Evolutionary conservation across 2,329 filamentous ascomycete species (phyloP).

Genomic region (Blastomyces percursus): DNA sequence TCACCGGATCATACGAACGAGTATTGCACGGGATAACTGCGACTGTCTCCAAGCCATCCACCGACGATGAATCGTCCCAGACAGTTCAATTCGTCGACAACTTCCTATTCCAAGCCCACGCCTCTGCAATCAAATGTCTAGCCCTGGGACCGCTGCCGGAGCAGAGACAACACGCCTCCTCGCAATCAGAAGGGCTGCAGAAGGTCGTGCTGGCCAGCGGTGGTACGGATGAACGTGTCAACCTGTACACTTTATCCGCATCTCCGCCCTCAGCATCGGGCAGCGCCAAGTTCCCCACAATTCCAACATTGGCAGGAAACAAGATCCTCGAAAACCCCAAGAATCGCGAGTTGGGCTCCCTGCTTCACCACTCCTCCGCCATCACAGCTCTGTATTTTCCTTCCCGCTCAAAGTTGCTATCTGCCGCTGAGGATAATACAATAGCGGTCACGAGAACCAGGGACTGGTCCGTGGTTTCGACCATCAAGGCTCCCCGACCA

Average conservation of each 20-base stretch:
- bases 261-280: constrained; percentile 44
- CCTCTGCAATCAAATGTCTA: constrained; percentile 78
- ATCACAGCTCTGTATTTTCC: constrained; percentile 75
- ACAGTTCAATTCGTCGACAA: constrained; percentile 69
- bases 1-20: constrained; percentile 88
- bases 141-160: constrained; percentile 69
- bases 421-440: constrained; percentile 84
- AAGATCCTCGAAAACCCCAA: constrained; percentile 72
- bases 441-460: constrained; percentile 77
- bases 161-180: constrained; percentile 20
- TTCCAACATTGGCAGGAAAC: constrained; percentile 58
- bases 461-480: constrained; percentile 80
- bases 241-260: constrained; percentile 79
- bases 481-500: constrained; percentile 78
- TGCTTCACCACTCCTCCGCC: constrained; percentile 76
- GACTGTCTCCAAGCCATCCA: constrained; percentile 43
- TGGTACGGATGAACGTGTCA: constrained; percentile 86
- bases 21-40: constrained; percentile 83
- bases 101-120: constrained; percentile 91
- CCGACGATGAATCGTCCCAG: constrained; percentile 18
- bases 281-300: constrained; percentile 44
- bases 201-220: constrained; percentile 86
- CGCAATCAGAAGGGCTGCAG: constrained; percentile 43
- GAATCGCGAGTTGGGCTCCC: constrained; percentile 76
- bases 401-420: constrained; percentile 74